Conservation (phyloP, 345 rosid species). For the Syzygium aqueum region DNA sequence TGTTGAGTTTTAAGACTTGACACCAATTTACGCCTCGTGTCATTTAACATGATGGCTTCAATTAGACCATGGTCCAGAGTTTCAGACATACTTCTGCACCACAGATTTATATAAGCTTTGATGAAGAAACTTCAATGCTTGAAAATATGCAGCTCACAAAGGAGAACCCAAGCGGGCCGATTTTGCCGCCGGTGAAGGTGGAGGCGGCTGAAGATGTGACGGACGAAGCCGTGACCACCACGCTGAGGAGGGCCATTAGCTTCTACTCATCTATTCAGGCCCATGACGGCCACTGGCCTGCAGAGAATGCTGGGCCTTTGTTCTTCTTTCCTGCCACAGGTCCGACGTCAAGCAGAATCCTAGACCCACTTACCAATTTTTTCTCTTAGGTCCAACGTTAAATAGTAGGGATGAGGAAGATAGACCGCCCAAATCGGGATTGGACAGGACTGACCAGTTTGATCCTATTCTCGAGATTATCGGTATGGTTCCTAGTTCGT, state of each 20-base stretch:
- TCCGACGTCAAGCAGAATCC: too few relatives aligned
- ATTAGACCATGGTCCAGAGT: background rate
- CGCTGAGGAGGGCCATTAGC: conserved; percentile 36
- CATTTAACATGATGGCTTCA: background rate
- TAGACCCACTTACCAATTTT: too few relatives aligned
- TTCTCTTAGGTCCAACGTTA: background rate
- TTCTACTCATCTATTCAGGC: conserved; percentile 54
- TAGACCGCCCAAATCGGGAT: too few relatives aligned
- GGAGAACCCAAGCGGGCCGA: conserved; percentile 19
- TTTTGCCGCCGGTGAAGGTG: conserved; percentile 29
- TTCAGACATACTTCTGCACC: background rate
- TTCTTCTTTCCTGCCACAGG: conserved; percentile 50
- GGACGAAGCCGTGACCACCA: conserved; percentile 21
- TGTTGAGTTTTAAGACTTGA: background rate
- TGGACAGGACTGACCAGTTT: too few relatives aligned
- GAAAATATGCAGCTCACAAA: conserved; percentile 16
- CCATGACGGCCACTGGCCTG: conserved; percentile 68
- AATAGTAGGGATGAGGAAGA: too few relatives aligned
- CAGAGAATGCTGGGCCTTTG: conserved; percentile 50
- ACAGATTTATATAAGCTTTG: background rate
- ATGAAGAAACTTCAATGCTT: background rate
- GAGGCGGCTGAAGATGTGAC: conserved; percentile 18
- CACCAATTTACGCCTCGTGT: background rate
- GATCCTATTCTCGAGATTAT: too few relatives aligned
- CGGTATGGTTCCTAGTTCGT: too few relatives aligned